phyloP scores from a whole-genome alignment of 2,329 filamentous ascomycete genomes.

The Fusarium coicis region DNA sequence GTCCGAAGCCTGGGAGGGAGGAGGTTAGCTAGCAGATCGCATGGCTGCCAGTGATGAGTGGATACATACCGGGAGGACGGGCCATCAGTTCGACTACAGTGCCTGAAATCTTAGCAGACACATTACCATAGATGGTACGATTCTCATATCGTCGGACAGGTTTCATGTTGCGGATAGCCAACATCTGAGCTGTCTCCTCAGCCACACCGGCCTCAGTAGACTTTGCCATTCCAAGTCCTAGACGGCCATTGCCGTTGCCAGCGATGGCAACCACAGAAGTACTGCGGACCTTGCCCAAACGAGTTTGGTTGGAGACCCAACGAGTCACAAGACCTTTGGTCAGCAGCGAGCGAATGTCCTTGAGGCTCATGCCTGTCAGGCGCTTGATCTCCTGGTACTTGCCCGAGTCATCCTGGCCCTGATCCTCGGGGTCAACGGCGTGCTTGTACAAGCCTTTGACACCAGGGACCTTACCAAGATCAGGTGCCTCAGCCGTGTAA shows the following conservation, averaged over 20 bases:
- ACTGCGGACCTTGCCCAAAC: conserved; percentile 90
- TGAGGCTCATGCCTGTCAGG: conserved; percentile 64
- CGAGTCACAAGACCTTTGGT: conserved; percentile 80
- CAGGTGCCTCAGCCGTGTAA: conserved; percentile 59
- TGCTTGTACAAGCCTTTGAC: conserved; percentile 63
- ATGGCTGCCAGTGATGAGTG: conserved; percentile 18
- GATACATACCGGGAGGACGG: conserved; percentile 82
- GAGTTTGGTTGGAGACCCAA: conserved; percentile 89
- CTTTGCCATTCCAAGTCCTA: conserved; percentile 93
- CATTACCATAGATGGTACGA: conserved; percentile 88
- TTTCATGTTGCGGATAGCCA: conserved; percentile 90
- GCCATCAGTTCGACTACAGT: conserved; percentile 83
- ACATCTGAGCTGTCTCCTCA: conserved; percentile 76
- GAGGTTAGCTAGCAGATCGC: conserved; percentile 4
- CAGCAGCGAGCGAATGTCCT: conserved; percentile 65
- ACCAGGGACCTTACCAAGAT: conserved; percentile 64
- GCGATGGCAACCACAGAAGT: conserved; percentile 82
- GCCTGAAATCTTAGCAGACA: conserved; percentile 87
- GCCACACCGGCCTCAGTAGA: conserved; percentile 78
- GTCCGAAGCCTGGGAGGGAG: conserved; percentile 80
- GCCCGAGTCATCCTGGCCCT: conserved; percentile 62
- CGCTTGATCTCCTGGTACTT: conserved; percentile 63
- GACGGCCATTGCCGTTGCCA: conserved; percentile 84
- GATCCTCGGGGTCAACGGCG: conserved; percentile 60
- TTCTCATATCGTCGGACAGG: conserved; percentile 93